Base-by-base conservation (phyloP, 192 early-diverging fungal species). In the Coemansia sp. region DNA sequence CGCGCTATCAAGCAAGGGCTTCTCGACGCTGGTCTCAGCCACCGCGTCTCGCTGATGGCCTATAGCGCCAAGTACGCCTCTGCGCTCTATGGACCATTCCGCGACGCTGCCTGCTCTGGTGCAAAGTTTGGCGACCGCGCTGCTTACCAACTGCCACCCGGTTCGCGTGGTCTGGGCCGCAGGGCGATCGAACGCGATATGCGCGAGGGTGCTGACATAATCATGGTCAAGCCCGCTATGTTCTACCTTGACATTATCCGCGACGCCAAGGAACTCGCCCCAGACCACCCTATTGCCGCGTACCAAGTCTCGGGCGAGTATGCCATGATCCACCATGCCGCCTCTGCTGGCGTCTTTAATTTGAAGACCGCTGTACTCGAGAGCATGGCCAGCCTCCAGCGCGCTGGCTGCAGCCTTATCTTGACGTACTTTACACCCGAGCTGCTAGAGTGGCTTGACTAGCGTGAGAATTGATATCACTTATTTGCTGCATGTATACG, bases 51-150 rank as follows among this genome's bases (percentile, higher is more conserved):
- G 61, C 89, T 99, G 38, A 97, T 99, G 93, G 88, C 89, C n/a
- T 99, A 99, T 77, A 90, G 91, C 53, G 97, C 97, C 37, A 99
- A 99, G 80, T 99, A 96, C 80, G 93, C 97, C 30, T 91, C 91
- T 38, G 87, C 85, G 2, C 96, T 98, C 76, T 99, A 99, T 77
- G 97, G 97, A 0, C 97, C 97, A 1, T 99, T 99, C 89, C 88
- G 97, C 72, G 97, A 96, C 69, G 95, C 95, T 9, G 95, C 94
- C 21, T 90, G 94, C 66, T 97, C 96, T 6, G 93, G 94, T n/a
- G 96, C 97, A 13, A 69, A 88, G 49, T 90, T 89, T 47, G 97
- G 97, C 21, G 93, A 99, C 75, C 92, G 97, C 64, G 91, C 91
- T 38, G 93, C 93, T 63, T 99, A 99, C 70, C 97, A 99, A 78